phyloP scores from a whole-genome alignment of 2,329 filamentous ascomycete genomes.

The Taxawa tesnikishii region DNA sequence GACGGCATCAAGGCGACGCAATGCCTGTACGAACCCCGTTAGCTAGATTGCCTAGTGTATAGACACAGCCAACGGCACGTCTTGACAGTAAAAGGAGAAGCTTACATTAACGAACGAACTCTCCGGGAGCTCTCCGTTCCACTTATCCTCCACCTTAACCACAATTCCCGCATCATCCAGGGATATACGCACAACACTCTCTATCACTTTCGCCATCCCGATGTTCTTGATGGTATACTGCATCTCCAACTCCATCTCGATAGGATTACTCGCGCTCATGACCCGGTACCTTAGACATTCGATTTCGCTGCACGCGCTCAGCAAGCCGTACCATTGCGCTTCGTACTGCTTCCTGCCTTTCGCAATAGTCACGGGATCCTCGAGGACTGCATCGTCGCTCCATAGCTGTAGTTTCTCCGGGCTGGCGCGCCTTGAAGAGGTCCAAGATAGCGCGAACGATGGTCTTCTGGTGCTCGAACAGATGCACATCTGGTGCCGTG shows the following conservation, averaged over 20 bases:
- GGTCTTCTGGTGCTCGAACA: constrained; percentile 39
- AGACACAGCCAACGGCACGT: too few species aligned
- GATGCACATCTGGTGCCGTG: constrained; percentile 36
- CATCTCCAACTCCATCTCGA: constrained; percentile 41
- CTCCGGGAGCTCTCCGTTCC: constrained; percentile 42
- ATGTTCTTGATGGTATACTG: constrained; percentile 43
- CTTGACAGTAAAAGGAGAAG: constrained; percentile 19
- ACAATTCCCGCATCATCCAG: constrained; percentile 32
- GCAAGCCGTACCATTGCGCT: constrained; percentile 47
- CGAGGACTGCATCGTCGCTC: constrained; percentile 45
- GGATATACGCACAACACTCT: constrained; percentile 36
- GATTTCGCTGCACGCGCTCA: constrained; percentile 46
- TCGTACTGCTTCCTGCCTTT: constrained; percentile 40
- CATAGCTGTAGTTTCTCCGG: constrained; percentile 48
- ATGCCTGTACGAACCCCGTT: too few species aligned
- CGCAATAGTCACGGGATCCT: constrained; percentile 47
- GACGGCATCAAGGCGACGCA: constrained; percentile 39
- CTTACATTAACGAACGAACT: constrained; percentile 38
- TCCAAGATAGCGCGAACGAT: constrained; percentile 48
- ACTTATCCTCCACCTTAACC: constrained; percentile 40
- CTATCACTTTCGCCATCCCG: constrained; percentile 37
- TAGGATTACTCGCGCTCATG: constrained; percentile 44
- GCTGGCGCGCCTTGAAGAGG: constrained; percentile 48
- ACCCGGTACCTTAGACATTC: constrained; percentile 43
- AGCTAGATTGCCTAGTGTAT: too few species aligned